Base-by-base conservation (phyloP, 306 rosid genomes). In the Cucumis sativus region DNA sequence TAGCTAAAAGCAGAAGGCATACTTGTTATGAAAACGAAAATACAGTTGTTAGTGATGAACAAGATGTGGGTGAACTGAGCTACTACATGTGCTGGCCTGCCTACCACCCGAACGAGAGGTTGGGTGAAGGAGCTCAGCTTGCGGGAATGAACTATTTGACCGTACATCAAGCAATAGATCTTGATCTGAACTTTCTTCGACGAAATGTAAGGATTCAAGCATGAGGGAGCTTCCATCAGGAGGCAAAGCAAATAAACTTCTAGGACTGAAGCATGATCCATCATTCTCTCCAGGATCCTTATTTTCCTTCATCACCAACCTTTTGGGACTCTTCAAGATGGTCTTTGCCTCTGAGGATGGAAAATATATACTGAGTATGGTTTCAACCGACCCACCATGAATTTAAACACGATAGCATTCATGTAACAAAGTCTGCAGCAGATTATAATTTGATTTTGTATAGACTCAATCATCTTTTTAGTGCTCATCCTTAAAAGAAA, bases 51-150 rank as follows among this genome's bases (percentile, higher is more conserved):
- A 91, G 79, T 83, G 85, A 72, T 77, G 85, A 77, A 62, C 43
- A 64, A 81, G 65, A 78, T 87, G 82, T 41, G 92, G 89, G 84
- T 88, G 85, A 58, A 84, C 74, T 30, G 91, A 89, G 87, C 89
- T 89, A 84, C 97, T 91, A 76, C 96, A 88, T 77, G 91, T 86
- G 89, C 99, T 89, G 59, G 97, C 90, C 83, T 88, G 85, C 58
- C 79, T 94, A 75, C 90, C 90, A 73, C 86, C 92, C 78, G 82
- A 86, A 84, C 80, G 85, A 78, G 75, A 40, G 45, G 85, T 67
- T 47, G 96, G 96, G 59, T 67, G 87, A 68, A 92, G 84, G 21
- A 96, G 98, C 84, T 96, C 98, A 67, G 99, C 99, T 82, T 91
- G 89, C 6, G 97, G 94, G 69, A 92, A 96, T 41, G 93, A 92